Conservation (phyloP, 2,329 filamentous ascomycete genomes). For the Aspergillus spinulosporus region DNA sequence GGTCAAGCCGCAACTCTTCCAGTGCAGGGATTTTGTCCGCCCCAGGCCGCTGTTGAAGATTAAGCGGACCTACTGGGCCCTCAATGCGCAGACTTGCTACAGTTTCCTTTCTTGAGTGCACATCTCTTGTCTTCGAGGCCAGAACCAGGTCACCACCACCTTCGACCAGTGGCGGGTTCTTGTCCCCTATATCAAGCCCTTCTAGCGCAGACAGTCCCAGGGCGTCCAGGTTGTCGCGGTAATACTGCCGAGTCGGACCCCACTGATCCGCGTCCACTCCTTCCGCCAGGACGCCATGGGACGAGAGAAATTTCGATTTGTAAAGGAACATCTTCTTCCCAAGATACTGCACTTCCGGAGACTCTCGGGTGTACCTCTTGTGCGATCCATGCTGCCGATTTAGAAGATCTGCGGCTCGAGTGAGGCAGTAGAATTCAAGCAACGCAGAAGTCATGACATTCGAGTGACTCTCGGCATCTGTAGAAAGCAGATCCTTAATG, state of each 20-base stretch:
- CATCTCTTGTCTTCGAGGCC: constrained; percentile 23
- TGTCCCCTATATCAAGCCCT: constrained; percentile 32
- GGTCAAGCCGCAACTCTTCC: constrained; percentile 27
- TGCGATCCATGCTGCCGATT: constrained; percentile 41
- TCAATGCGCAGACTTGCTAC: constrained; percentile 18
- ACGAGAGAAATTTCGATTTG: constrained; percentile 45
- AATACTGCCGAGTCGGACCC: constrained; percentile 39
- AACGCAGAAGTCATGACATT: constrained; percentile 47
- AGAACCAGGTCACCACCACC: constrained; percentile 25
- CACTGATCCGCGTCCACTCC: constrained; percentile 43
- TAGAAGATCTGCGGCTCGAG: constrained; percentile 46
- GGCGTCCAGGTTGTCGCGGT: constrained; percentile 47
- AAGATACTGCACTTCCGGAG: constrained; percentile 44
- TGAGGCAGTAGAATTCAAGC: constrained; percentile 48
- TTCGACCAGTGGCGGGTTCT: constrained; percentile 23
- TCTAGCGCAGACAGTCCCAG: constrained; percentile 42
- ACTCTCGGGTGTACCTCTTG: constrained; percentile 41
- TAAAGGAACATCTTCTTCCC: constrained; percentile 44
- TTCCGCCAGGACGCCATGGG: constrained; percentile 42
- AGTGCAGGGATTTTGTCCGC: constrained; percentile 21
- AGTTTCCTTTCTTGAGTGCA: constrained; percentile 16
- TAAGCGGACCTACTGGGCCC: constrained; percentile 15
- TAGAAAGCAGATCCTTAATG: constrained; percentile 29
- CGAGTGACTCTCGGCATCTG: constrained; percentile 40
- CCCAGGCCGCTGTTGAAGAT: constrained; percentile 23